phyloP scores from a whole-genome alignment of 2,329 filamentous ascomycete genomes.

The Xylaria sp. region DNA sequence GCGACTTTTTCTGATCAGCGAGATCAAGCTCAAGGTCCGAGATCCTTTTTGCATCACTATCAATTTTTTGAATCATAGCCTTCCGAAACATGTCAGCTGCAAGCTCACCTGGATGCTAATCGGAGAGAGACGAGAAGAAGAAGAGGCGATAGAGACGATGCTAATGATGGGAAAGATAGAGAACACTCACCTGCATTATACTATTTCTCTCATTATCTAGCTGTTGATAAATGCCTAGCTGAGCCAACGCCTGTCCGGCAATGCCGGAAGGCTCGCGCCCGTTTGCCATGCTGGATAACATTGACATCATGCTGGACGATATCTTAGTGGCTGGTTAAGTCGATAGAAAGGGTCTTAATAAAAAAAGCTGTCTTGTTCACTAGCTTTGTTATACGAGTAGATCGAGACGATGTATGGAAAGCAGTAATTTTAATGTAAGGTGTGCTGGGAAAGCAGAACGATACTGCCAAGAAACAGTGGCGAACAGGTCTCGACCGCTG shows the following conservation, averaged over 20 bases:
- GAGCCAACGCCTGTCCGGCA: slow-evolving; percentile 36
- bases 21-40: slow-evolving; percentile 47
- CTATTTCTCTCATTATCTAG: slow-evolving; percentile 46
- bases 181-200: slow-evolving; percentile 46
- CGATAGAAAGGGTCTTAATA: not conserved
- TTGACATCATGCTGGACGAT: slow-evolving; percentile 31
- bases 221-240: slow-evolving; percentile 46
- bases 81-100: slow-evolving; percentile 36
- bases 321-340: not conserved
- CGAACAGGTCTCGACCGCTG: not conserved
- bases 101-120: not conserved
- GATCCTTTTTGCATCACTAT: slow-evolving; percentile 44
- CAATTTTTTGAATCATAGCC: slow-evolving; percentile 46
- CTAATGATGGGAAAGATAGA: not conserved
- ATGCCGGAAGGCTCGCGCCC: slow-evolving; percentile 40
- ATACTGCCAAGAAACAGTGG: slow-evolving; percentile 5
- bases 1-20: slow-evolving; percentile 46
- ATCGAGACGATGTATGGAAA: not conserved
- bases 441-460: not conserved
- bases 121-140: not conserved
- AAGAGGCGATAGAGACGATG: not conserved
- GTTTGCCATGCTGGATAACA: slow-evolving; percentile 38
- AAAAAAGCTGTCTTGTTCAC: not conserved
- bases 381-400: not conserved
- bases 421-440: slow-evolving; percentile 2